Evolutionary conservation across 768 basidiomycete genomes (phyloP).

Genomic region (Sporobolomyces pararoseus): DNA sequence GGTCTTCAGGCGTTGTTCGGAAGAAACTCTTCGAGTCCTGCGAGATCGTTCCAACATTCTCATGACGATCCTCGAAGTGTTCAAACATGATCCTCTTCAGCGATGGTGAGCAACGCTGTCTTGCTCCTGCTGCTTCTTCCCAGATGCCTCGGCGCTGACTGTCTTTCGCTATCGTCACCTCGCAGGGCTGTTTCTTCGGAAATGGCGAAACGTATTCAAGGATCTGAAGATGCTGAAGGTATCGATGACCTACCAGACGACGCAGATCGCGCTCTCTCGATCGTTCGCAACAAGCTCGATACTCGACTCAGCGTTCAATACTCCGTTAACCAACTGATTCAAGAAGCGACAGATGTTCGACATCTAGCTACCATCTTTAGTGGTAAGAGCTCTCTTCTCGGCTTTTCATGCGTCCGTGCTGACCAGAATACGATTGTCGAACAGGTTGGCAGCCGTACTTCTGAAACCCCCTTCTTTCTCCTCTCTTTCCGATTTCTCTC

Average conservation of each 20-base stretch:
- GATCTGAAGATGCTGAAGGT: slow-evolving; percentile 15
- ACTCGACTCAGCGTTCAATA: slow-evolving; percentile 83
- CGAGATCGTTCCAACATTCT: slow-evolving; percentile 79
- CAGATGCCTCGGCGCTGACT: too few relatives aligned
- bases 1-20: slow-evolving; percentile 89
- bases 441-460: slow-evolving; percentile 35
- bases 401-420: not conserved
- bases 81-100: slow-evolving; percentile 92
- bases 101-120: slow-evolving; percentile 70
- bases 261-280: slow-evolving; percentile 79
- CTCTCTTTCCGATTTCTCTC: not conserved
- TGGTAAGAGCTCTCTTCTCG: slow-evolving; percentile 50
- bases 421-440: not conserved
- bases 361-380: slow-evolving; percentile 74
- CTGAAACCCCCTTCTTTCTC: slow-evolving; percentile 1
- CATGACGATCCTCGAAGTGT: slow-evolving; percentile 91
- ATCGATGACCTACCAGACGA: slow-evolving; percentile 70
- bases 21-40: slow-evolving; percentile 88
- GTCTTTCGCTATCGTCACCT: too few relatives aligned
- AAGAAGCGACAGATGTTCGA: slow-evolving; percentile 71
- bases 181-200: slow-evolving; percentile 54
- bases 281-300: slow-evolving; percentile 77
- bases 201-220: slow-evolving; percentile 58
- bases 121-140: too few relatives aligned
- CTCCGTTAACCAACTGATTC: slow-evolving; percentile 86